Evolutionary conservation across 495 filamentous ascomycete genomes (phyloP).

Genomic region (Talaromyces trachyspermus): DNA sequence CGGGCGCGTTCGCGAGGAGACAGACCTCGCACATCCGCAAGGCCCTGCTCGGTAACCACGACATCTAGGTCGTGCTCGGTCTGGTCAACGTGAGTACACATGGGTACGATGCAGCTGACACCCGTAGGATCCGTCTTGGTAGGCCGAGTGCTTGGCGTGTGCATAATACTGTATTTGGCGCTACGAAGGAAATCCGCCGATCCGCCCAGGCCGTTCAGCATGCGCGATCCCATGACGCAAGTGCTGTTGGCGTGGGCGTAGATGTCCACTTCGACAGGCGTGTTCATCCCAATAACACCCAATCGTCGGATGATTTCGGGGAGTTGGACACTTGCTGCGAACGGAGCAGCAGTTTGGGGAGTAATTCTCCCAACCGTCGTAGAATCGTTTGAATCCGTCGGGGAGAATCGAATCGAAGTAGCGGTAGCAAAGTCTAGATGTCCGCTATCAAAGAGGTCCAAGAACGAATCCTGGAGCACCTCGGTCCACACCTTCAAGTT

Average conservation of each 20-base stretch:
- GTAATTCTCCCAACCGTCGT: conserved; percentile 76
- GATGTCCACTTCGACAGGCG: conserved; percentile 88
- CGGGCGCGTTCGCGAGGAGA: conserved; percentile 72
- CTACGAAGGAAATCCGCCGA: conserved; percentile 82
- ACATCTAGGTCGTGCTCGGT: conserved; percentile 89
- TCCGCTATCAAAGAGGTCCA: conserved; percentile 88
- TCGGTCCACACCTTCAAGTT: conserved; percentile 92
- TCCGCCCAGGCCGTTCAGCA: conserved; percentile 87
- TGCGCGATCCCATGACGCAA: conserved; percentile 83
- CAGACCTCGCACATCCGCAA: conserved; percentile 79
- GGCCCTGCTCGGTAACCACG: conserved; percentile 78
- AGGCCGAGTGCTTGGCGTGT: conserved; percentile 75
- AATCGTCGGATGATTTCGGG: conserved; percentile 87
- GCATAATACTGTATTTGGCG: conserved; percentile 89
- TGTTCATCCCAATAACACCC: conserved; percentile 93
- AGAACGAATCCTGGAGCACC: conserved; percentile 88
- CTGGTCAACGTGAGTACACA: conserved; percentile 91
- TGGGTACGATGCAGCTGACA: conserved; percentile 81
- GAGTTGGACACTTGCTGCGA: conserved; percentile 85
- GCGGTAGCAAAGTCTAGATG: conserved; percentile 87
- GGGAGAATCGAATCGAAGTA: conserved; percentile 86
- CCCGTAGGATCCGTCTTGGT: conserved; percentile 77
- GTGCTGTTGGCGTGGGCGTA: conserved; percentile 92
- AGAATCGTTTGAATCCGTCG: conserved; percentile 92
- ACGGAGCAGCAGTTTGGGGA: conserved; percentile 78